phyloP scores from a whole-genome alignment of 805 yeast genomes.

The Pichia pseudocactophila region DNA sequence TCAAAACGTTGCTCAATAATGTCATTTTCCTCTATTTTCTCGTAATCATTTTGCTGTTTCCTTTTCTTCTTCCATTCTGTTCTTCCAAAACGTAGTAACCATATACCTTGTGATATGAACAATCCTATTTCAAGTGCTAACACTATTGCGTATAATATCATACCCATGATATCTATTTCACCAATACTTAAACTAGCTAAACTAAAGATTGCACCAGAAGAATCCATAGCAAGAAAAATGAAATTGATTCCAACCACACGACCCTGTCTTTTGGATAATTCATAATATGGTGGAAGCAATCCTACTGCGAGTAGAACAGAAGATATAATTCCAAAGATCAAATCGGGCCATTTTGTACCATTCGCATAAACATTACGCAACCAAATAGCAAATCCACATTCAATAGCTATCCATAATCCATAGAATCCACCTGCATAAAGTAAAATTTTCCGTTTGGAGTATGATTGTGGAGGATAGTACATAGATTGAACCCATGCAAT shows the following conservation, averaged over 20 bases:
- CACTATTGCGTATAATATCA: slow-evolving; percentile 66
- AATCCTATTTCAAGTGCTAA: slow-evolving; percentile 74
- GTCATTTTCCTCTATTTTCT: not conserved
- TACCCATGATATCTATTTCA: slow-evolving; percentile 65
- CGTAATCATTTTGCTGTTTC: not conserved
- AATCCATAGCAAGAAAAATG: slow-evolving; percentile 64
- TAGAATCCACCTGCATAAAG: slow-evolving; percentile 31
- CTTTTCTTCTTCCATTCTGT: slow-evolving; percentile 2
- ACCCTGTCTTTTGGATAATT: slow-evolving; percentile 70
- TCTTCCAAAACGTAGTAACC: slow-evolving; percentile 45
- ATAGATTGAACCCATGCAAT: slow-evolving; percentile 58
- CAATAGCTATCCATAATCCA: slow-evolving; percentile 44
- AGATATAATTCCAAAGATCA: slow-evolving; percentile 75
- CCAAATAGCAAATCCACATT: slow-evolving; percentile 65
- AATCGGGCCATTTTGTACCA: slow-evolving; percentile 59
- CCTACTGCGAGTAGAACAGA: slow-evolving; percentile 70
- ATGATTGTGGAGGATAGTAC: slow-evolving; percentile 60
- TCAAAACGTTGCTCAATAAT: not conserved
- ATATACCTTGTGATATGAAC: slow-evolving; percentile 57
- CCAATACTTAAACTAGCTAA: slow-evolving; percentile 52
- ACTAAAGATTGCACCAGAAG: slow-evolving; percentile 72
- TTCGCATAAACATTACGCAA: slow-evolving; percentile 43
- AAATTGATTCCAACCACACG: slow-evolving; percentile 86
- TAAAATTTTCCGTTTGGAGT: slow-evolving; percentile 30
- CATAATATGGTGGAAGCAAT: slow-evolving; percentile 81